These are phyloP conservation scores for Psophocarpus tetragonolobus DNA, from an alignment of 306 rosid genomes.

Conservation along the genomic window DNA sequence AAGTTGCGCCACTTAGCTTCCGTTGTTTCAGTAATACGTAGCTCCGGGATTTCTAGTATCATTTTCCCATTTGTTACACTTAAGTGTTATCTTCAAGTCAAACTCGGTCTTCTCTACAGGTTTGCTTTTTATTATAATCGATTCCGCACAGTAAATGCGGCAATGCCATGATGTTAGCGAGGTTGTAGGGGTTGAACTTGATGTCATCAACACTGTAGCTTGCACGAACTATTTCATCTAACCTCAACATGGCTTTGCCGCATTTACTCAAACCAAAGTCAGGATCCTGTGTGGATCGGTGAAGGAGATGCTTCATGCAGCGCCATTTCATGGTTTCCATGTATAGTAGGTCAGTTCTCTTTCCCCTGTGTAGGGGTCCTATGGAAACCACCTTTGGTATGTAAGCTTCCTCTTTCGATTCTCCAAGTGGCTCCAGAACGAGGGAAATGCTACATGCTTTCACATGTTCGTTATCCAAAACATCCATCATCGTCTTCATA, in stretches of 20 bases:
- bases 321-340: background rate
- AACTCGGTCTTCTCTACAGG: too few species aligned
- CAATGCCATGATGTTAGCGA: slow-evolving; percentile 32
- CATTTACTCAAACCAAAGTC: background rate
- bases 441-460: background rate
- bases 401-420: background rate
- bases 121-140: too few species aligned
- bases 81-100: too few species aligned
- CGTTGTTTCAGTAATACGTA: too few species aligned
- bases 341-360: background rate
- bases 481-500: background rate
- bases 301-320: background rate
- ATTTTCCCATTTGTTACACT: too few species aligned
- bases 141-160: slow-evolving; percentile 1
- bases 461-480: background rate
- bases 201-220: slow-evolving; percentile 4
- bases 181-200: background rate
- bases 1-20: too few species aligned
- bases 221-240: background rate
- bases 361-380: background rate
- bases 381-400: too few species aligned
- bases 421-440: background rate
- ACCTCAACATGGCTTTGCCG: too few species aligned
- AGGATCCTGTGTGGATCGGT: background rate
- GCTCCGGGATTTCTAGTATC: too few species aligned